Evolutionary conservation across 129 eudicot species (phyloP).

Genomic region (Rutidosis leptorrhynchoides): DNA sequence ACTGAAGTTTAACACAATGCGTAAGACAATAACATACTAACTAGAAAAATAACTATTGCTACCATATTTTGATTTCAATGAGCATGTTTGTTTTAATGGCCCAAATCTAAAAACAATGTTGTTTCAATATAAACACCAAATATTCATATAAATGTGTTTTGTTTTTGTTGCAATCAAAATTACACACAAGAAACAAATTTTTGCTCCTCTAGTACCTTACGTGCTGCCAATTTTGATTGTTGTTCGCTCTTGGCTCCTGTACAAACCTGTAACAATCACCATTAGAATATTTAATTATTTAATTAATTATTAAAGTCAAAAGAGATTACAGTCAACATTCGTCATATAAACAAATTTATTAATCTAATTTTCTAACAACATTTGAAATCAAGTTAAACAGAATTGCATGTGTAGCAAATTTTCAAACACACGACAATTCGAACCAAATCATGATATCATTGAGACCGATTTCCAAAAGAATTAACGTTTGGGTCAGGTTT

Average conservation of each 20-base stretch:
- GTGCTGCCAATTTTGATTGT: slow-evolving; percentile 80
- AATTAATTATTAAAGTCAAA: background rate
- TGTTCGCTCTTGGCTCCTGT: slow-evolving; percentile 98
- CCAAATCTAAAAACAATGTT: background rate
- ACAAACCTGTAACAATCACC: slow-evolving; percentile 56
- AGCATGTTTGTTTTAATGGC: too few relatives aligned
- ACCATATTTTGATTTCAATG: background rate
- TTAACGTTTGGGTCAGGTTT: too few relatives aligned
- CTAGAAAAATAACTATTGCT: background rate
- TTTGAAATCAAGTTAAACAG: background rate
- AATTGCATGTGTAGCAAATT: background rate
- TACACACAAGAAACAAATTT: background rate
- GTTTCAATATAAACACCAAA: background rate
- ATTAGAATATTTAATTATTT: slow-evolving; percentile 9
- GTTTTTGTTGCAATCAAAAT: background rate
- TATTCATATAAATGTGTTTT: background rate
- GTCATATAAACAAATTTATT: background rate
- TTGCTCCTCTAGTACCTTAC: slow-evolving; percentile 55
- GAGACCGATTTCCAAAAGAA: background rate
- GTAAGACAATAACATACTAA: background rate
- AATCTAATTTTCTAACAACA: background rate
- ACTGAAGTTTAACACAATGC: slow-evolving; percentile 34
- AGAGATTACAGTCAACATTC: background rate
- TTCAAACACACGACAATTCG: background rate
- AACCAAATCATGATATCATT: background rate